Percentiles rank a stretch among this genome's conserved stretches.
phyloP scores from a whole-genome alignment of 352 stramenopile species.

The Globisporangium viniferum region DNA sequence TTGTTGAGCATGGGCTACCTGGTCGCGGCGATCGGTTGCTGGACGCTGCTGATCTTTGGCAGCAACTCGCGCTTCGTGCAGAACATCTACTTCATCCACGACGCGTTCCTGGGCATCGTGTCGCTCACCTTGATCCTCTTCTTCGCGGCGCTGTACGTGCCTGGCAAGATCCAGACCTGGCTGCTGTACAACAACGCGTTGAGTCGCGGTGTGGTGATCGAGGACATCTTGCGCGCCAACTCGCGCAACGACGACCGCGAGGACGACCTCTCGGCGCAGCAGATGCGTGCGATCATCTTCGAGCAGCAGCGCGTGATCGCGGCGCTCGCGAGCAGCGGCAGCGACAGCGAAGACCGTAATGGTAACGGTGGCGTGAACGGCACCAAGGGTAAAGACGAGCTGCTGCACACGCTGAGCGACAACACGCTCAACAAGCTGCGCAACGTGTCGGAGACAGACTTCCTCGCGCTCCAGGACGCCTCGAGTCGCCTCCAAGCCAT shows the following conservation, averaged over 20 bases:
- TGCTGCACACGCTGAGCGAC: conserved; percentile 67
- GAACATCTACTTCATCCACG: conserved; percentile 93
- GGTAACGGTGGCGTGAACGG: not conserved
- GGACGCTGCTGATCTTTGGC: conserved; percentile 85
- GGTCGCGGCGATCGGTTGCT: conserved; percentile 81
- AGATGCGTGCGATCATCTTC: conserved; percentile 78
- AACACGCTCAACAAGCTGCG: conserved; percentile 58
- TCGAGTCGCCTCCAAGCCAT: conserved; percentile 63
- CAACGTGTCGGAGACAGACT: conserved; percentile 70
- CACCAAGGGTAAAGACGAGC: conserved; percentile 40
- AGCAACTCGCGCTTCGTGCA: conserved; percentile 89
- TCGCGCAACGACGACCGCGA: conserved; percentile 64
- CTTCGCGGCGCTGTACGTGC: conserved; percentile 87
- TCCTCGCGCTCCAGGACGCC: conserved; percentile 58
- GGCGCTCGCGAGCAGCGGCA: conserved; percentile 51
- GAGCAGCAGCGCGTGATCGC: conserved; percentile 78
- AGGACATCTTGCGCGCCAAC: conserved; percentile 92
- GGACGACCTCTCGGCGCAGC: conserved; percentile 64
- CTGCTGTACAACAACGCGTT: conserved; percentile 97
- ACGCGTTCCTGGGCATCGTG: conserved; percentile 91
- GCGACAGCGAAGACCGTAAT: conserved; percentile 45
- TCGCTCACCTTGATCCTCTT: conserved; percentile 92
- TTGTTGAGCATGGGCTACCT: conserved; percentile 92
- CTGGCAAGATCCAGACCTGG: conserved; percentile 95
- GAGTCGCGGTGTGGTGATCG: conserved; percentile 94